Conservation (phyloP, 768 basidiomycete species). For the Saitozyma podzolica region DNA sequence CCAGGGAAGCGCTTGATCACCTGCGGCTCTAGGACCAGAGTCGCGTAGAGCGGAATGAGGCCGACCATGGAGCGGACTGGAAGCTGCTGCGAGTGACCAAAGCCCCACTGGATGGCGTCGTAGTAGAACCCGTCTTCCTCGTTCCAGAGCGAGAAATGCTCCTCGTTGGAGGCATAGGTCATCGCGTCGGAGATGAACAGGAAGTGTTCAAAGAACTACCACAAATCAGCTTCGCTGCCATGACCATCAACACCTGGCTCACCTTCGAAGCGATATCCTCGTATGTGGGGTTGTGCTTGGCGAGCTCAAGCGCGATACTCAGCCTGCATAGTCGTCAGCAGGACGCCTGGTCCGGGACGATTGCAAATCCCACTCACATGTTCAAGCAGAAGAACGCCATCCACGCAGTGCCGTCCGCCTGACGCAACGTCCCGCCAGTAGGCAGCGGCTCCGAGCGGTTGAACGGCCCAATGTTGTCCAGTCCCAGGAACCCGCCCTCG, state of each 20-base stretch:
- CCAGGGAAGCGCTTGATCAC: conserved; percentile 89
- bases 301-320: conserved; percentile 94
- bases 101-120: conserved; percentile 88
- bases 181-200: conserved; percentile 98
- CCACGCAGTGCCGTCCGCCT: conserved; percentile 99
- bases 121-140: conserved; percentile 98
- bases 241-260: conserved; percentile 62
- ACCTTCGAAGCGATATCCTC: conserved; percentile 99
- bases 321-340: conserved; percentile 60
- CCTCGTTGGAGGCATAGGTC: conserved; percentile 78
- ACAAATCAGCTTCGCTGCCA: conserved; percentile 7
- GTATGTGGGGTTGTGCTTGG: conserved; percentile 95
- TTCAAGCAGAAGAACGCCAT: conserved; percentile 99
- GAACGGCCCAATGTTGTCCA: conserved; percentile 98
- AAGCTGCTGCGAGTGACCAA: conserved; percentile 77
- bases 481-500: conserved; percentile 94
- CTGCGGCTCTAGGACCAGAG: conserved; percentile 85
- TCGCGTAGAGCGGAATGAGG: conserved; percentile 95
- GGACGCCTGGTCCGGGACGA: neutral
- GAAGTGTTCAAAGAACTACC: conserved; percentile 69
- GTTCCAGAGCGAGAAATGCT: conserved; percentile 85
- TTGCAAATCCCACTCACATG: conserved; percentile 62
- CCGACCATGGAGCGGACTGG: conserved; percentile 94
- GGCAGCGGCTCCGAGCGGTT: conserved; percentile 96
- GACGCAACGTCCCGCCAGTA: conserved; percentile 87